Base-by-base conservation (phyloP, 1,284 basidiomycete species). In the Ganoderma sinense region DNA sequence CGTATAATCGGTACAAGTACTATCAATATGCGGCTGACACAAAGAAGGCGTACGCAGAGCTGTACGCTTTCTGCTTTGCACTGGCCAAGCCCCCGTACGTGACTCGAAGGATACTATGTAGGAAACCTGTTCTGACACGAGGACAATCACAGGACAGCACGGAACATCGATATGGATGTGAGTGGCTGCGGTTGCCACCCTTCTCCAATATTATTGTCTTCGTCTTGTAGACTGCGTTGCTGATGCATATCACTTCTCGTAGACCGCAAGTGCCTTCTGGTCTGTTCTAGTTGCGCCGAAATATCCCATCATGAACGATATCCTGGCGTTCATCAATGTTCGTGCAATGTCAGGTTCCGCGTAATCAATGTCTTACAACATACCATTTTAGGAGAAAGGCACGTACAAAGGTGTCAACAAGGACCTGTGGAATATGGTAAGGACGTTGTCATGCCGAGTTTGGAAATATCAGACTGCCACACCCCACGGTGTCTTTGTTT, bases 361-460 rank as follows among this genome's bases (percentile, higher is more conserved):
- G 33, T 18, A 61, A 20, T 20, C 26, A 23, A n/a, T 48, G n/a
- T 53, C 33, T 66, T 65, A 45, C 55, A 40, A 43, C 13, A 66
- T 68, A 13, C 61, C 65, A 5, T 59, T 36, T 16, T 77, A 94
- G 90, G 87, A 90, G 70, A 87, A 84, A 67, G 86, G 84, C 10
- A 85, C 82, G 1, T 93, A 92, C 80, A 94, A 89, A 75, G 91
- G 90, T 0, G 88, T 88, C 7, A 94, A 93, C 77, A 94, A 94
- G 76, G 93, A 94, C 80, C 80, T 94, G n/a, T 94, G 93, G 93
- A 86, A 79, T 67, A 94, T 94, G 93, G 92, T 92, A 69, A n/a
- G 84, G 81, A 11, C 26, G 16, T 56, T 51, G 48, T 1, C 48
- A 51, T 51, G 29, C 53, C 31, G 29, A 18, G 14, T 33, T 13